phyloP scores from a whole-genome alignment of 495 filamentous ascomycete species.

The Ascodesmis nigricans region DNA sequence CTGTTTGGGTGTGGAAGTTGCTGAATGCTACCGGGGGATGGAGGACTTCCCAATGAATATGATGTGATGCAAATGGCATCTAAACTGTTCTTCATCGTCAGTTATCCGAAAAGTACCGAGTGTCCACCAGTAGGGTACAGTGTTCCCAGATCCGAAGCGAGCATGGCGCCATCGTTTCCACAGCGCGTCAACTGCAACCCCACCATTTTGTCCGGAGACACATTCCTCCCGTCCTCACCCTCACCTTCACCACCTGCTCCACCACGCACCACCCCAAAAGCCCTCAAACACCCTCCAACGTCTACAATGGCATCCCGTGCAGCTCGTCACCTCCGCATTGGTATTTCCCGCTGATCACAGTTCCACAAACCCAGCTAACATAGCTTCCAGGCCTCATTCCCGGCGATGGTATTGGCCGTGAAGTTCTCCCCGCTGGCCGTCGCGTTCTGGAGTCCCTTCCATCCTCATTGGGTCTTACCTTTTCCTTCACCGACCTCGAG shows the following conservation, averaged over 20 bases:
- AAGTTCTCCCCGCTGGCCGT: conserved; percentile 91
- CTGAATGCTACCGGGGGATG: too few species aligned
- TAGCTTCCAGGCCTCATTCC: conserved; percentile 62
- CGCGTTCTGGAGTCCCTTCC: conserved; percentile 77
- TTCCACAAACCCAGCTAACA: background rate
- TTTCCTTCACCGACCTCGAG: conserved; percentile 77
- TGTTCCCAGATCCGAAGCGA: too few species aligned
- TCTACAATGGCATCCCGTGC: conserved; percentile 18
- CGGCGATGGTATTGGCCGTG: conserved; percentile 93
- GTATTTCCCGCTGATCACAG: conserved; percentile 22
- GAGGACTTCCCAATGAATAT: too few species aligned
- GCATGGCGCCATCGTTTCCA: too few species aligned
- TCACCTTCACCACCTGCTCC: background rate
- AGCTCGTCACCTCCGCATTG: conserved; percentile 37
- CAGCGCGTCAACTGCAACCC: too few species aligned
- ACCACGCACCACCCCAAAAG: conserved; percentile 2
- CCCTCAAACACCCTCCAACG: conserved; percentile 2
- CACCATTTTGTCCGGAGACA: too few species aligned
- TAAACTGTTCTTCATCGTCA: too few species aligned
- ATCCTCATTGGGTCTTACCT: conserved; percentile 59
- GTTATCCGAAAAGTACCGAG: too few species aligned
- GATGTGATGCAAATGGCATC: too few species aligned
- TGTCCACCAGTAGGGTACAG: too few species aligned
- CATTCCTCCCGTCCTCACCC: too few species aligned
- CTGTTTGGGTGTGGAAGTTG: too few species aligned